phyloP scores from a whole-genome alignment of 179 eudicot genomes.

The Silene vulgaris region DNA sequence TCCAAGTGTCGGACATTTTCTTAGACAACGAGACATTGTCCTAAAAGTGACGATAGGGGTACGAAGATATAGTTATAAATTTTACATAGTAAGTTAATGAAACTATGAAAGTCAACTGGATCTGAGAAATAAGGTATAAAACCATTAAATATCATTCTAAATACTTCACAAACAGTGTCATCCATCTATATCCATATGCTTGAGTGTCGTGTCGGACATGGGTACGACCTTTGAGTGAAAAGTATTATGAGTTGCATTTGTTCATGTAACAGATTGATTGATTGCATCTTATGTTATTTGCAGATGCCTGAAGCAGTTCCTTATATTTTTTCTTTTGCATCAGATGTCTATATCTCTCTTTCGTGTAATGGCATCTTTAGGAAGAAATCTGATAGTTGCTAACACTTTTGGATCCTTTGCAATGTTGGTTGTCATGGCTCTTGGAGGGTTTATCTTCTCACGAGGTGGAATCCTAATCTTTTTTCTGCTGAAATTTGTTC shows the following conservation, averaged over 20 bases:
- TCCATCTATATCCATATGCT: background rate
- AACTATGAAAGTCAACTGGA: background rate
- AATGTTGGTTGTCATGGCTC: slow-evolving; percentile 74
- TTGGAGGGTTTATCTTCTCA: slow-evolving; percentile 73
- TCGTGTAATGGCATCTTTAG: slow-evolving; percentile 72
- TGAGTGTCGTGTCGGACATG: background rate
- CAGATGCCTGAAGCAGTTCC: slow-evolving; percentile 63
- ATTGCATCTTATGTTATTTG: slow-evolving; percentile 15
- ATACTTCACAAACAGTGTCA: background rate
- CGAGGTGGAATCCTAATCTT: slow-evolving; percentile 39
- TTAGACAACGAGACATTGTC: background rate
- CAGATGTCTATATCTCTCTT: slow-evolving; percentile 75
- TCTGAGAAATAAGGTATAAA: background rate
- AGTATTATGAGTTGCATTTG: slow-evolving; percentile 2
- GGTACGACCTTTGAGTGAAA: background rate
- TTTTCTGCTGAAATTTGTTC: slow-evolving; percentile 6
- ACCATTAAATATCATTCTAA: background rate
- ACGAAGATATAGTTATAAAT: background rate
- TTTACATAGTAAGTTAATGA: too few species aligned
- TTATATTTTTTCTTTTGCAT: slow-evolving; percentile 59
- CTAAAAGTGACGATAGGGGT: background rate
- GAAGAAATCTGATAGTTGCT: slow-evolving; percentile 73
- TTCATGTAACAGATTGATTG: background rate
- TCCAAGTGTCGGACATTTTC: background rate
- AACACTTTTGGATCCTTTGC: slow-evolving; percentile 82